Evolutionary conservation across 129 eudicot genomes (phyloP), one percentile per base, ranked within the genome.

Genomic region (Centella asiatica): DNA sequence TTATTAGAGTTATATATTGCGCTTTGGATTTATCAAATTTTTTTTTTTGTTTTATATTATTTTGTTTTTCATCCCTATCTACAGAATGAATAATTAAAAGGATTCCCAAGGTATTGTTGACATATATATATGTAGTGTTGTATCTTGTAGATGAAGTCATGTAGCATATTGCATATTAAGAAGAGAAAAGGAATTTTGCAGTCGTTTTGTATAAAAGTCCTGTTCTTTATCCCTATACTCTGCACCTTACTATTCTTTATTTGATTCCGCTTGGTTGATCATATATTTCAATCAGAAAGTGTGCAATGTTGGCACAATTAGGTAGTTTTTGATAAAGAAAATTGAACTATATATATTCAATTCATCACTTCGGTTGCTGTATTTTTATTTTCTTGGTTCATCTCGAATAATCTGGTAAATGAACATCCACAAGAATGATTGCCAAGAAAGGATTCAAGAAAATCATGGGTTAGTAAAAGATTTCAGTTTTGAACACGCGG

Each of bases 1-100:
- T 46, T 63, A 19, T 32, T 14, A 22, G 27, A 70, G 3, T 12
- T 24, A 60, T 24, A 15, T 27, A 62, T 46, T 50, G 9, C 47
- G 66, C 74, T 18, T 79, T 69, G 80, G 72, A 61, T 57, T 71
- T 70, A 67, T 60, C 83, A 70, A 78, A 79, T 72, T 61, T 26
- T 53, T 32, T 26, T 53, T 26, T 53, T 34, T 34, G 4, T 34
- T 34, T 34, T 34, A 3, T 34, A 3, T 34, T 34, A 3, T 34
- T 34, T 34, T 69, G 60, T 67, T 73, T 71, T 68, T 65, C 66
- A 71, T 56, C 64, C 72, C 61, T 81, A 39, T 74, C 74, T 81
- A 79, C 15, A 74, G 32, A 57, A 19, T 2, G 58, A 64, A 31
- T 47, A 62, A 62, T 27, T 10, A 19, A 45, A 29, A 33, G 28